Percentiles rank a stretch among this genome's conserved stretches.
Evolutionary conservation across 108 stramenopile genomes (phyloP).

Genomic region (Parietichytrium sp.): DNA sequence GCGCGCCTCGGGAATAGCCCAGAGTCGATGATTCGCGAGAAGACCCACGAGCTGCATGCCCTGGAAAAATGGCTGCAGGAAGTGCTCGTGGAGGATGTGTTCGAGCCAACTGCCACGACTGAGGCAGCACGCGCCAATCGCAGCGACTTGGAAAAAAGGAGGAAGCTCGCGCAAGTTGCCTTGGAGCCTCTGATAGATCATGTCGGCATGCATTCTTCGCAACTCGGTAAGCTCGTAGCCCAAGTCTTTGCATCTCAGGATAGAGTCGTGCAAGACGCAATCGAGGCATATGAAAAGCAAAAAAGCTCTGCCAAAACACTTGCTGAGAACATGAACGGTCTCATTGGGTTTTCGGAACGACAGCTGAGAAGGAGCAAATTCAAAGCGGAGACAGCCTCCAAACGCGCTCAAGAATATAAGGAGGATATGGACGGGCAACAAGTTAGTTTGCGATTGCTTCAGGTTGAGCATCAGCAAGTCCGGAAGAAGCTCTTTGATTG

Average conservation of each 20-base stretch:
- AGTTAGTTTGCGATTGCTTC: background rate
- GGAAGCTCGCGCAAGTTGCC: background rate
- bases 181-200: constrained; percentile 10
- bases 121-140: background rate
- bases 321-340: background rate
- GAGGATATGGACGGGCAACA: background rate
- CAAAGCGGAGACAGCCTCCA: background rate
- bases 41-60: constrained; percentile 29
- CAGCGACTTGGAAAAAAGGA: background rate
- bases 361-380: background rate
- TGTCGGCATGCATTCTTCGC: background rate
- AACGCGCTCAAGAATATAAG: background rate
- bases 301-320: background rate
- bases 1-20: too few species aligned
- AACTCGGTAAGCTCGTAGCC: background rate
- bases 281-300: background rate
- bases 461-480: background rate
- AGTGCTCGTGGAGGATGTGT: constrained; percentile 2
- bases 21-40: background rate
- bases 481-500: background rate
- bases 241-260: background rate
- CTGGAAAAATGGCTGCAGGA: constrained; percentile 37
- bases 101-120: background rate
- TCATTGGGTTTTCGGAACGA: constrained; percentile 1
- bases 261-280: background rate